A percentile compares a stretch with the other conserved stretches of the same genome.
These are phyloP conservation scores for Discostella stelligera DNA, from an alignment of 352 stramenopile species.

Conservation along the genomic window DNA sequence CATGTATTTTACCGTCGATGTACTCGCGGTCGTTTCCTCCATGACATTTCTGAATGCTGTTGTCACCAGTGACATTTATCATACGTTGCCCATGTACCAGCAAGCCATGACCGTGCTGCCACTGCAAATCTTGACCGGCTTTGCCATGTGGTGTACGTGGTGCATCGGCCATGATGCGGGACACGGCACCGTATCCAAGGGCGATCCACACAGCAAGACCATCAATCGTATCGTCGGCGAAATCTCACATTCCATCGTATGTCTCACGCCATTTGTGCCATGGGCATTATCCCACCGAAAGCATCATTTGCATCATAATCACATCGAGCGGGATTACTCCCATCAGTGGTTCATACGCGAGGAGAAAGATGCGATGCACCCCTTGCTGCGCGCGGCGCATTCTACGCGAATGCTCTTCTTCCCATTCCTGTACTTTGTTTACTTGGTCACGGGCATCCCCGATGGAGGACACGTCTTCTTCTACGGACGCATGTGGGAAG, in stretches of 20 bases:
- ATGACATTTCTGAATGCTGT: constrained; percentile 60
- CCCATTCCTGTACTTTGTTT: constrained; percentile 80
- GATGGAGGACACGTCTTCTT: constrained; percentile 76
- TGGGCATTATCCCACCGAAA: constrained; percentile 67
- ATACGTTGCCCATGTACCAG: constrained; percentile 26
- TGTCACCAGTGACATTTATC: constrained; percentile 58
- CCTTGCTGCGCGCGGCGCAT: constrained; percentile 61
- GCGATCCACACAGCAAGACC: constrained; percentile 26
- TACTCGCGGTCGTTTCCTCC: constrained; percentile 39
- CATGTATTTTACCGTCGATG: constrained; percentile 60
- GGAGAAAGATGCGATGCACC: constrained; percentile 56
- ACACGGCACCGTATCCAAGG: constrained; percentile 61
- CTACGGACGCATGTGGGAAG: constrained; percentile 73
- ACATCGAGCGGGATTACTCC: constrained; percentile 80
- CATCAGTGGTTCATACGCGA: constrained; percentile 82
- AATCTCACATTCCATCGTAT: constrained; percentile 79
- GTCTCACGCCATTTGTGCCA: constrained; percentile 60
- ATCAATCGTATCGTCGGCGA: constrained; percentile 84
- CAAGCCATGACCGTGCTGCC: constrained; percentile 49
- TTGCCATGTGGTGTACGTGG: constrained; percentile 83
- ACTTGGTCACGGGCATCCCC: constrained; percentile 67
- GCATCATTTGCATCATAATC: constrained; percentile 84
- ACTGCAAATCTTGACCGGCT: constrained; percentile 68
- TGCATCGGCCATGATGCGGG: constrained; percentile 77
- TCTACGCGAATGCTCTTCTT: constrained; percentile 66